Evolutionary conservation across 257 asterid genomes (phyloP).

Genomic region (Forsythia suspensa): DNA sequence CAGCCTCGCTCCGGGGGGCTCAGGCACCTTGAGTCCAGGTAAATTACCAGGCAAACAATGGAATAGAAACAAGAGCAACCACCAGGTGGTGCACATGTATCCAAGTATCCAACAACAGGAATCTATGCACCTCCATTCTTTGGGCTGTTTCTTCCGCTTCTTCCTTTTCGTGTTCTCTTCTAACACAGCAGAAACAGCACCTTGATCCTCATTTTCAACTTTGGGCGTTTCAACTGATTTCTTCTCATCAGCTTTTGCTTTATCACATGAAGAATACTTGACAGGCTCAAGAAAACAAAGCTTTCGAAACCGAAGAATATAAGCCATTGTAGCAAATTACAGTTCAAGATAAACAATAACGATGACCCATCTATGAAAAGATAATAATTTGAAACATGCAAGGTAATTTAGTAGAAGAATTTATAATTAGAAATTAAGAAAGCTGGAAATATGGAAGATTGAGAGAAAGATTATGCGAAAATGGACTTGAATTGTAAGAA

Average conservation of each 20-base stretch:
- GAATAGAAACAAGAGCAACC: conserved; percentile 57
- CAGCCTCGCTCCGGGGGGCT: conserved; percentile 64
- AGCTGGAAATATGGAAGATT: background rate
- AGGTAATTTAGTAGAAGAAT: background rate
- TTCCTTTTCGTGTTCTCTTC: conserved; percentile 24
- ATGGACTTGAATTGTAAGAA: background rate
- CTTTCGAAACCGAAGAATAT: conserved; percentile 61
- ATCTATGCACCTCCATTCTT: conserved; percentile 66
- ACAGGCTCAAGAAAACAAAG: conserved; percentile 55
- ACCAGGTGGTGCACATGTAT: conserved; percentile 65
- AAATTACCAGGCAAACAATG: conserved; percentile 51
- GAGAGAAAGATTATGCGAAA: background rate
- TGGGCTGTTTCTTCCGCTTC: conserved; percentile 16
- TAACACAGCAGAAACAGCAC: background rate
- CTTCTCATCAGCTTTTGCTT: conserved; percentile 10
- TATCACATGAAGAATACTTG: conserved; percentile 30
- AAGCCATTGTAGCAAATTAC: conserved; percentile 39
- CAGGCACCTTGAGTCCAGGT: conserved; percentile 48
- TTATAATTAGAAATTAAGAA: background rate
- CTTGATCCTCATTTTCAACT: conserved; percentile 12
- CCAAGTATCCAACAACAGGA: conserved; percentile 70
- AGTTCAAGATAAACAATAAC: background rate
- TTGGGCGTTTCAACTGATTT: conserved; percentile 24
- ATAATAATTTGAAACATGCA: background rate
- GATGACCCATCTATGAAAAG: background rate